These are phyloP conservation scores for Tuber indicum DNA, from an alignment of 495 filamentous ascomycete genomes.

Conservation along the genomic window DNA sequence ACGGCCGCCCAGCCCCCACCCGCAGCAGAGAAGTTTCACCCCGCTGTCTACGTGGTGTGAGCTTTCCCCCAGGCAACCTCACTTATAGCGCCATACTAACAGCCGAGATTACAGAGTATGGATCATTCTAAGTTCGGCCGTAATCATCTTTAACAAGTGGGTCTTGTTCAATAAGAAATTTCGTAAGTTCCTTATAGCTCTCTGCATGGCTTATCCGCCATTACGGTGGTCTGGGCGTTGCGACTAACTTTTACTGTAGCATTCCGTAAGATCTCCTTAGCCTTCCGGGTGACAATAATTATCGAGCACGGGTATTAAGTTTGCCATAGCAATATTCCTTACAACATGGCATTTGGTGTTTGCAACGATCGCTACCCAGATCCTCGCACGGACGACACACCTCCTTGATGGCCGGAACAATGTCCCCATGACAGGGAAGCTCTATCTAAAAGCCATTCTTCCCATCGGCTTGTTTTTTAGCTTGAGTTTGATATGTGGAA, in stretches of 20 bases:
- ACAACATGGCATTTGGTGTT: conserved; percentile 91
- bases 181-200: conserved; percentile 53
- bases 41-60: conserved; percentile 83
- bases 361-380: conserved; percentile 82
- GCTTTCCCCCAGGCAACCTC: conserved; percentile 41
- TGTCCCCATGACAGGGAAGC: conserved; percentile 86
- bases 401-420: conserved; percentile 83
- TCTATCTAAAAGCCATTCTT: conserved; percentile 85
- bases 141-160: conserved; percentile 99
- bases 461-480: conserved; percentile 91
- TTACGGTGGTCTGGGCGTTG: not conserved
- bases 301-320: not conserved
- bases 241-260: conserved; percentile 9
- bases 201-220: not conserved
- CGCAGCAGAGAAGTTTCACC: conserved; percentile 52
- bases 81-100: not conserved
- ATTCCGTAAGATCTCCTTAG: conserved; percentile 45
- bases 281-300: not conserved
- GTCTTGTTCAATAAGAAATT: conserved; percentile 78
- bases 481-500: conserved; percentile 88
- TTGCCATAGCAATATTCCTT: conserved; percentile 55
- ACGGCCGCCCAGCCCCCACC: conserved; percentile 18
- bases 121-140: conserved; percentile 84
- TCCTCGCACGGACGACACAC: conserved; percentile 76
- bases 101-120: conserved; percentile 56